phyloP scores from a whole-genome alignment of 306 rosid genomes.

The Amphicarpaea edgeworthii region DNA sequence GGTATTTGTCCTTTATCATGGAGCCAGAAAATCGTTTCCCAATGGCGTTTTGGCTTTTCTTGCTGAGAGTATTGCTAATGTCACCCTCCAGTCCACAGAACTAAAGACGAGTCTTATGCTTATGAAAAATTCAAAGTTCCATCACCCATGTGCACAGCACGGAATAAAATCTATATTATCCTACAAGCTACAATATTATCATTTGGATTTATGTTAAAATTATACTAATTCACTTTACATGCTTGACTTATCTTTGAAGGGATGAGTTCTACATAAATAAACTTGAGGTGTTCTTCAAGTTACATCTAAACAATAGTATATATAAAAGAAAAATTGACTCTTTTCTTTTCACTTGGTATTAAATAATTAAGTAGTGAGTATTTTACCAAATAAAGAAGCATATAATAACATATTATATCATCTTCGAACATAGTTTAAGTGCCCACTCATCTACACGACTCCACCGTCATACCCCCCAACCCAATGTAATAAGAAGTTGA shows the following conservation, averaged over 20 bases:
- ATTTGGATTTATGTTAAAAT: neutral
- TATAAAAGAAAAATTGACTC: neutral
- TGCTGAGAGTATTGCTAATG: slow-evolving; percentile 43
- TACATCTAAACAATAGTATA: slow-evolving; percentile 17
- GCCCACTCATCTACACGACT: slow-evolving; percentile 15
- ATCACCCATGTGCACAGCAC: neutral
- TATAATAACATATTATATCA: no score
- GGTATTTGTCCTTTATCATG: slow-evolving; percentile 59
- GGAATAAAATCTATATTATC: neutral
- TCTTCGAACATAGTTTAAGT: neutral
- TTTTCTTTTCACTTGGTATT: slow-evolving; percentile 19
- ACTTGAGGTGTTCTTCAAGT: slow-evolving; percentile 40
- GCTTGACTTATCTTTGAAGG: slow-evolving; percentile 36
- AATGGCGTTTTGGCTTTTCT: slow-evolving; percentile 66
- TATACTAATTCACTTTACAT: neutral
- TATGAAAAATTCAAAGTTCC: neutral
- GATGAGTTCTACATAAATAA: slow-evolving; percentile 1
- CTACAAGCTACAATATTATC: neutral
- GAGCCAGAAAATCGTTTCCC: slow-evolving; percentile 70
- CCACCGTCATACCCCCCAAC: neutral
- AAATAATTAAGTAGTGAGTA: neutral
- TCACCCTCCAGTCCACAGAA: slow-evolving; percentile 30
- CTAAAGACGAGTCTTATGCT: neutral
- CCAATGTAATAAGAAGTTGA: slow-evolving; percentile 26
- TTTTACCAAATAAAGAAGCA: no score